Conservation (phyloP, 768 basidiomycete species). For the Leccinum barrowsii region DNA sequence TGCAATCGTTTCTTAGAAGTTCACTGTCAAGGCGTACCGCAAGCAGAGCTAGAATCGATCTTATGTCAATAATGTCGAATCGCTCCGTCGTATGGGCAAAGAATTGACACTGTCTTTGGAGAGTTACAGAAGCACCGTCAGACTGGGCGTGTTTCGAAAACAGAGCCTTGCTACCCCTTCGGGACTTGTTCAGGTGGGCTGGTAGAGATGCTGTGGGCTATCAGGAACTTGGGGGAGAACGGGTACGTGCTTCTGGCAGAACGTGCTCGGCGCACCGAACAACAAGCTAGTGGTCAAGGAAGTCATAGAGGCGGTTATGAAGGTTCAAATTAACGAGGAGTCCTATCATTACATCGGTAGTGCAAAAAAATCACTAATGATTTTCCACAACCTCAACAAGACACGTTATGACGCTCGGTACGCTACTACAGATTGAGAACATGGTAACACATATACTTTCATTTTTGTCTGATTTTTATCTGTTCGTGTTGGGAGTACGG, state of each 20-base stretch:
- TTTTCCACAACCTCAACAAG: too few relatives aligned
- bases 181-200: slow-evolving; percentile 99
- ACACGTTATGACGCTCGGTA: too few relatives aligned
- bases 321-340: slow-evolving; percentile 73
- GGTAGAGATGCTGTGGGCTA: slow-evolving; percentile 62
- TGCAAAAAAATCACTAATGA: too few relatives aligned
- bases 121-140: slow-evolving; percentile 93
- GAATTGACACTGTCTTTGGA: slow-evolving; percentile 87
- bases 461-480: too few relatives aligned
- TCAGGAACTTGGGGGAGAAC: too few relatives aligned
- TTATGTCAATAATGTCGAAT: slow-evolving; percentile 90
- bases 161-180: slow-evolving; percentile 92
- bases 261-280: too few relatives aligned
- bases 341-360: slow-evolving; percentile 4
- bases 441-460: too few relatives aligned
- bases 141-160: slow-evolving; percentile 86
- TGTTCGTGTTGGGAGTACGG: too few relatives aligned
- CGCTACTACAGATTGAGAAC: too few relatives aligned
- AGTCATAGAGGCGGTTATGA: slow-evolving; percentile 54
- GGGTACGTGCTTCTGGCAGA: too few relatives aligned
- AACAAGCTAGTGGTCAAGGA: too few relatives aligned
- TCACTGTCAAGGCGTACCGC: slow-evolving; percentile 95
- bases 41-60: slow-evolving; percentile 89
- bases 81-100: slow-evolving; percentile 88
- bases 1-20: slow-evolving; percentile 80